Base-by-base conservation (phyloP, 805 yeast genomes). In the Grigorovia yakushimaensis region DNA sequence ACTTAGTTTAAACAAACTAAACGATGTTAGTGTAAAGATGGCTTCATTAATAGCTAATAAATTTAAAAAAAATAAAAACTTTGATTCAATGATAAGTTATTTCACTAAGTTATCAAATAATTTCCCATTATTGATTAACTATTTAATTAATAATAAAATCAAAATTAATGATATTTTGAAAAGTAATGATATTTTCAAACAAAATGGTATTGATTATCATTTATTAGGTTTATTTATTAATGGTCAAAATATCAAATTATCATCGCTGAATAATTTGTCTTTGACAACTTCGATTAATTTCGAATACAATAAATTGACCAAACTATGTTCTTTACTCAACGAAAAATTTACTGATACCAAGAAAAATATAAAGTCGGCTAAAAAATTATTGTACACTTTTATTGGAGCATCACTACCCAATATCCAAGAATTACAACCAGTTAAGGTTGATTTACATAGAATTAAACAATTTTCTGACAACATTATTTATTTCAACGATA, bases 401-500 rank as follows among this genome's bases (percentile, higher is more conserved):
- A 55, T 64, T 1, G 44, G 49, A 9, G 22, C 54, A 2, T 63
- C 67, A 4, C 44, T 58, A 20, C 44, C 51, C 15, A 56, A 54
- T 42, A 42, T 58, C 33, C 57, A 56, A 45, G 52, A 53, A 19
- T 49, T 47, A 22, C 68, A 65, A 43, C 68, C 68, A 19, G 49
- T 58, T 10, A 62, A 59, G 37, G 49, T 64, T 37, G 67, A 65
- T 52, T 43, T 64, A n/a, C 64, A 61, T 43, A 56, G 62, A 40
- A 53, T 59, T 35, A 55, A 55, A 15, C 57, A 60, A 5, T 55
- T 64, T 57, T 58, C 66, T 1, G 63, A 65, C 2, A 68, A 70
- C 0, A 74, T 88, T 7, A 71, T 84, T 1, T 88, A 79, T 68
- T 72, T 91, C 57, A 93, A 91, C 58, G 84, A 93, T 61, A 67